Evolutionary conservation across 352 stramenopile genomes (phyloP).

Genomic region (Peronospora belbahrii): DNA sequence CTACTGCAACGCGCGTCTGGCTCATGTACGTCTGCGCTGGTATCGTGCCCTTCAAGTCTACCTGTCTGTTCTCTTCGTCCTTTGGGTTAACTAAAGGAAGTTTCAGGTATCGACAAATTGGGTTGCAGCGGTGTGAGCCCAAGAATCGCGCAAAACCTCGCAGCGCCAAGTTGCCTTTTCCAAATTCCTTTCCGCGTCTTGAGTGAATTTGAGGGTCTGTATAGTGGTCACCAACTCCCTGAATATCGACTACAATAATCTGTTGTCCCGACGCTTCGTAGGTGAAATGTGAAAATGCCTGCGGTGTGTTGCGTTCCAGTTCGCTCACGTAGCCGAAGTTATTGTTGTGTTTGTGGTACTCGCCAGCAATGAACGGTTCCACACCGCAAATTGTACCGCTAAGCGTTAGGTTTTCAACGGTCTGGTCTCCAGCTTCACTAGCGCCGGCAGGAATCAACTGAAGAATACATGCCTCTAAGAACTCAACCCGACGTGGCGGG

Average conservation of each 20-base stretch:
- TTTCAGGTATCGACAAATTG: conserved; percentile 74
- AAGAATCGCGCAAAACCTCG: conserved; percentile 70
- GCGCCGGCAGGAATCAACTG: conserved; percentile 42
- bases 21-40: conserved; percentile 67
- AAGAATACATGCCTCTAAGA: conserved; percentile 68
- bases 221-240: conserved; percentile 92
- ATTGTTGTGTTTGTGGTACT: conserved; percentile 84
- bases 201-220: conserved; percentile 94
- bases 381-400: conserved; percentile 67
- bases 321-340: conserved; percentile 80
- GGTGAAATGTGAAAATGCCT: conserved; percentile 89
- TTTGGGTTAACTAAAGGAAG: conserved; percentile 64
- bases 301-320: conserved; percentile 66
- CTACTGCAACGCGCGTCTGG: conserved; percentile 41
- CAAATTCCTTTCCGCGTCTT: conserved; percentile 67
- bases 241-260: conserved; percentile 92
- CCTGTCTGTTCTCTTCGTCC: conserved; percentile 25
- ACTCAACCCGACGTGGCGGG: conserved; percentile 65
- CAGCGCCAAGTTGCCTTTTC: conserved; percentile 67
- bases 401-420: conserved; percentile 41
- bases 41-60: conserved; percentile 54
- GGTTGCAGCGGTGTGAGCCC: conserved; percentile 71
- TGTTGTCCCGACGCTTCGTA: conserved; percentile 88
- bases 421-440: conserved; percentile 15
- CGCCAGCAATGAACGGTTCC: conserved; percentile 67